Base-by-base conservation (phyloP, 768 basidiomycete genomes). In the Kwoniella botswanensis region DNA sequence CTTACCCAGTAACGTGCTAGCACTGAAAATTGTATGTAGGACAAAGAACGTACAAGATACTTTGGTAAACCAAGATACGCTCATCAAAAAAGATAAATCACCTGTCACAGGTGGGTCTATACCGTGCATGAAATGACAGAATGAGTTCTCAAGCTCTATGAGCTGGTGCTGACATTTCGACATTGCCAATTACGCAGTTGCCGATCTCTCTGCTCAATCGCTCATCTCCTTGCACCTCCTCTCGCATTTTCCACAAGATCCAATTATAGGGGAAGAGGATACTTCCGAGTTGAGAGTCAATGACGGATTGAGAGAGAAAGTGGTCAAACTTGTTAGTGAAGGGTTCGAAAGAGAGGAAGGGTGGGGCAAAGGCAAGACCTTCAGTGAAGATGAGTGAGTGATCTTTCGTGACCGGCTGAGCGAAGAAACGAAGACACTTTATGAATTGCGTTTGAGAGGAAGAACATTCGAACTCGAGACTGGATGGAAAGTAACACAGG, bases 231-330 rank as follows among this genome's bases (percentile, higher is more conserved):
- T 90, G 9, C 91, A 98, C 79, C 88, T 99, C 44, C 81, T 84
- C 17, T 85, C 86, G 13, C 89, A 90, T 0, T 98, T 97, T 84
- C 96, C 95, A 0, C 76, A 86, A 0, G 94, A 98, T 84, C 88
- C 88, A 10, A 93, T 98, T 79, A 90, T 98, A 50, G 97, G 95
- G 42, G 97, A 99, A 83, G 96, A 99, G 84, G 93, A 97, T 82
- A 90, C 96, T 0, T 86, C 88, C 0, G 92, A 93, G 64, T 84
- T 98, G 21, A 88, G 91, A 7, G 82, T 86, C 42, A 83, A 85
- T 54, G 84, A 85, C 9, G 85, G 85, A 2, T 84, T 94, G 63
- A 80, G 88, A 46, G 85, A 88, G 26, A 88, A 92, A 54, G 92
- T 98, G 70, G 87, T 93, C 54, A 84, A 88, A 43, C 89, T 99